These are phyloP conservation scores for Colletotrichum musicola DNA, from an alignment of 2,329 filamentous ascomycete species.

Conservation along the genomic window DNA sequence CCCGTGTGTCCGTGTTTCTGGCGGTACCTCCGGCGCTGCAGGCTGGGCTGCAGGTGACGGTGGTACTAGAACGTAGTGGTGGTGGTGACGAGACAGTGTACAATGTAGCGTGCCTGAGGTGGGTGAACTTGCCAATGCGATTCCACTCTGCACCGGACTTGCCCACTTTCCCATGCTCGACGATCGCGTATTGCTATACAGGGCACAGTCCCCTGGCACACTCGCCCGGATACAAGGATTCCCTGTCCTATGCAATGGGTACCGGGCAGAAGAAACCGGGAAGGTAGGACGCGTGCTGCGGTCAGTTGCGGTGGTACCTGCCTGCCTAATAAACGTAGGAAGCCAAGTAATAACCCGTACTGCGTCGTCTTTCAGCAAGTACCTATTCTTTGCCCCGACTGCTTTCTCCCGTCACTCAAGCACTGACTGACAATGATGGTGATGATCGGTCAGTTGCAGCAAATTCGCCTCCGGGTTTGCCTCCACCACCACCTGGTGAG, in stretches of 20 bases:
- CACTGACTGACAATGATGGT: background rate
- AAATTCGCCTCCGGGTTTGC: background rate
- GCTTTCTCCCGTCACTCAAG: no score
- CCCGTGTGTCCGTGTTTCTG: no score
- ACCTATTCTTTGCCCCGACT: no score
- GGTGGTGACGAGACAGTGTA: no score
- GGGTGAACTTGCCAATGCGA: constrained; percentile 5
- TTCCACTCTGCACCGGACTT: constrained; percentile 21
- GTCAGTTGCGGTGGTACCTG: background rate
- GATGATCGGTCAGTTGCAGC: background rate
- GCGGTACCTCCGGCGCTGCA: no score
- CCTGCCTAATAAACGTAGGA: no score
- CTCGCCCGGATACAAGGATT: constrained; percentile 27
- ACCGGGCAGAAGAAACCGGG: background rate
- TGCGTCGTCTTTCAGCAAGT: no score
- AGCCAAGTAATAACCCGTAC: no score
- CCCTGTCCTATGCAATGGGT: background rate
- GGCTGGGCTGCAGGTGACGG: no score
- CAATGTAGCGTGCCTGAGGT: no score
- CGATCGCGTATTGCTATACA: constrained; percentile 10
- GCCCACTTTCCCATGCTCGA: constrained; percentile 34
- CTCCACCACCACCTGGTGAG: background rate
- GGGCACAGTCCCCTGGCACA: background rate
- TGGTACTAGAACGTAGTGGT: no score
- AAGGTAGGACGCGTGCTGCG: background rate